A percentile compares a stretch with the other conserved stretches of the same genome.
These are phyloP conservation scores for Cladobotryum mycophilum DNA, from an alignment of 2,329 filamentous ascomycete species.

Conservation along the genomic window DNA sequence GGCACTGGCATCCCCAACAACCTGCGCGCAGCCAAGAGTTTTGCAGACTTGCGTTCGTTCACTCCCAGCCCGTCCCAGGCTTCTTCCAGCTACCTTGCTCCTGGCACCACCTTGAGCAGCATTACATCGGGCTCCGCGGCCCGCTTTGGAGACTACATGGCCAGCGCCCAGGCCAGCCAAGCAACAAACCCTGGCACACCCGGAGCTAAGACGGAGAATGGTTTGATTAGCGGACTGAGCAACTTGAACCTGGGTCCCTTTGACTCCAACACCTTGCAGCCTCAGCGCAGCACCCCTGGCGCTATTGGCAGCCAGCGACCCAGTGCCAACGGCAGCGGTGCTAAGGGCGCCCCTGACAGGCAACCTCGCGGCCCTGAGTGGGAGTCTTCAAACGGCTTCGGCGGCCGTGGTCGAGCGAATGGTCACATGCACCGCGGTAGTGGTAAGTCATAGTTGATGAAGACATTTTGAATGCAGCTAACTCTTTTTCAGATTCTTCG, in stretches of 20 bases:
- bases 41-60: constrained; percentile 90
- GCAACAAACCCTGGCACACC: constrained; percentile 32
- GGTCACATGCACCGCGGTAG: constrained; percentile 58
- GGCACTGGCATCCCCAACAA: constrained; percentile 61
- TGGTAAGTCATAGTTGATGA: constrained; percentile 37
- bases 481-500: constrained; percentile 33
- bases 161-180: constrained; percentile 27
- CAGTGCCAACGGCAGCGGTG: constrained; percentile 38
- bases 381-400: constrained; percentile 50
- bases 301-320: constrained; percentile 62
- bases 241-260: constrained; percentile 47
- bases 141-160: constrained; percentile 42
- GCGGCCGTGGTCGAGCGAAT: constrained; percentile 47
- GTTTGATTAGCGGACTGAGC: constrained; percentile 42
- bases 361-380: constrained; percentile 61
- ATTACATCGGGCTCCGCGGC: constrained; percentile 36
- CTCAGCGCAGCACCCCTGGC: constrained; percentile 46
- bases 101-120: constrained; percentile 45
- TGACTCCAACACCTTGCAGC: constrained; percentile 37
- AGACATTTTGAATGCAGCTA: constrained; percentile 8
- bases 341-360: constrained; percentile 48
- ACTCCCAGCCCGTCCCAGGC: constrained; percentile 85
- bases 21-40: constrained; percentile 89
- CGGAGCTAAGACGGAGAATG: constrained; percentile 32
- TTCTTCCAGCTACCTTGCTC: constrained; percentile 67